Evolutionary conservation across 768 basidiomycete species (phyloP).

Genomic region (Leccinum uliginosum): DNA sequence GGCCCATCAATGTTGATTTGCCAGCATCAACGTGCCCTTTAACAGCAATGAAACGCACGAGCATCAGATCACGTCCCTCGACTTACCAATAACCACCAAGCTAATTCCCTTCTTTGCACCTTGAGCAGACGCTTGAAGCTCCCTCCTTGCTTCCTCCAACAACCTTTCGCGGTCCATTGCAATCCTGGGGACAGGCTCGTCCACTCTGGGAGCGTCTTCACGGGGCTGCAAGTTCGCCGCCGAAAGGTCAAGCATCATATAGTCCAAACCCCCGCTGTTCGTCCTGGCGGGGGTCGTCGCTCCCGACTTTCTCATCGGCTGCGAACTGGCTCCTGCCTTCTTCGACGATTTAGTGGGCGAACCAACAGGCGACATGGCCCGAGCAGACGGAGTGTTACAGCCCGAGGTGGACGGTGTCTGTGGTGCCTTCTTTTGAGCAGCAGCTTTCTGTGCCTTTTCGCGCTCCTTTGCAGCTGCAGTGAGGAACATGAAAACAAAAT

Average conservation of each 20-base stretch:
- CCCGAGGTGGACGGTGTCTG: conserved; percentile 35
- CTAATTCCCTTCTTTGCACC: conserved; percentile 69
- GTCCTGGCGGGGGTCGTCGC: conserved; percentile 39
- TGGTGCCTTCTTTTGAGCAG: conserved; percentile 40
- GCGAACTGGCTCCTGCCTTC: conserved; percentile 31
- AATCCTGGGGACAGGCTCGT: conserved; percentile 58
- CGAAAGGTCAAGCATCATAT: conserved; percentile 66
- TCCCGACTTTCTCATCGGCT: conserved; percentile 36
- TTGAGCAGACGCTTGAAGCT: conserved; percentile 43
- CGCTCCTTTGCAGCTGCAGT: conserved; percentile 71
- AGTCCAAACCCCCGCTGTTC: conserved; percentile 38
- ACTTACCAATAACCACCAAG: conserved; percentile 86
- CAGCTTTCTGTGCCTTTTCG: conserved; percentile 64
- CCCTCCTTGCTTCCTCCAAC: conserved; percentile 68
- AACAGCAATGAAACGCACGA: conserved; percentile 8
- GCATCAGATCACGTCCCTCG: neutral
- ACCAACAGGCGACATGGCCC: conserved; percentile 39
- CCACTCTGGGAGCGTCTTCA: conserved; percentile 35
- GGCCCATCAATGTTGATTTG: conserved; percentile 96
- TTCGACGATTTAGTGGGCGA: conserved; percentile 41
- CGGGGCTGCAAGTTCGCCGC: conserved; percentile 61
- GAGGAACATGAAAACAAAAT: conserved; percentile 31
- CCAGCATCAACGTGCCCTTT: conserved; percentile 98
- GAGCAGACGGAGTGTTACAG: conserved; percentile 37
- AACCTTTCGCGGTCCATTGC: conserved; percentile 75